Conservation (phyloP, 805 yeast genomes). For the Wickerhamiella qilinensis region DNA sequence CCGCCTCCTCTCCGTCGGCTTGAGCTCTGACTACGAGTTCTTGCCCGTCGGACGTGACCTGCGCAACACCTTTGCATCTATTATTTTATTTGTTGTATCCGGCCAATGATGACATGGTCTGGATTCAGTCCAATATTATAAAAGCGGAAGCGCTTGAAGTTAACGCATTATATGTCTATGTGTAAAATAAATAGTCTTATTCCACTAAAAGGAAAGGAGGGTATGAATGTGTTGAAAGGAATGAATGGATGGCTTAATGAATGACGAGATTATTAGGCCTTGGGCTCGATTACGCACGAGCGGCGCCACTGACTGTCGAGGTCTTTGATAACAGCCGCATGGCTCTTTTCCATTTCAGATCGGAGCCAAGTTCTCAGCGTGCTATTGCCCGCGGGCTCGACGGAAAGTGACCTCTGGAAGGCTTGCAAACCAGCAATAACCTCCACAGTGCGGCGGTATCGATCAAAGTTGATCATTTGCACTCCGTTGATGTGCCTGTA, state of each 20-base stretch:
- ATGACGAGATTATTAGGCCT: background rate
- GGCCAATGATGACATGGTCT: no score
- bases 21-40: no score
- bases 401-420: conserved; percentile 17
- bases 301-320: conserved; percentile 23
- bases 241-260: background rate
- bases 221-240: background rate
- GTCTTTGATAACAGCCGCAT: conserved; percentile 16
- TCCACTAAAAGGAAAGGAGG: background rate
- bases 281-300: conserved; percentile 22
- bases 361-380: conserved; percentile 21
- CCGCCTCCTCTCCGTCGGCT: no score
- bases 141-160: no score
- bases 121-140: no score
- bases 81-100: no score
- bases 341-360: conserved; percentile 19
- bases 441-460: conserved; percentile 18
- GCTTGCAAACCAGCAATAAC: conserved; percentile 22
- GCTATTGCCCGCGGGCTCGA: conserved; percentile 9
- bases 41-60: no score
- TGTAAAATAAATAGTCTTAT: background rate
- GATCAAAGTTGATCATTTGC: conserved; percentile 21
- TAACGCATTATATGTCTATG: no score
- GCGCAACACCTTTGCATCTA: no score
- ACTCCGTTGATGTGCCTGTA: conserved; percentile 6